These are phyloP conservation scores for Blastocystis sp. DNA, from an alignment of 352 stramenopile species.

Conservation along the genomic window DNA sequence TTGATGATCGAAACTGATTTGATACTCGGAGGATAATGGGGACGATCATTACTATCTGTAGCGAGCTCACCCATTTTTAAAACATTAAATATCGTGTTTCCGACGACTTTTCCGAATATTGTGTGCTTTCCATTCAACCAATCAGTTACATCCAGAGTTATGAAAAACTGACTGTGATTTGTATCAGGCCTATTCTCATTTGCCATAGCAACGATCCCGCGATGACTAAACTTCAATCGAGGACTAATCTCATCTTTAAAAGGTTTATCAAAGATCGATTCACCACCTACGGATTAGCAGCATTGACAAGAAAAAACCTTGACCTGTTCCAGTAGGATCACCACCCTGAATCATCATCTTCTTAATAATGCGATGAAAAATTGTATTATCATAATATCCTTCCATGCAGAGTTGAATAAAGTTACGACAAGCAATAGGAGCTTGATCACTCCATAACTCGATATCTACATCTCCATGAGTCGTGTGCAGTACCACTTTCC, in stretches of 20 bases:
- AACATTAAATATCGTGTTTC: slow-evolving; percentile 94
- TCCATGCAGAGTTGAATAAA: slow-evolving; percentile 83
- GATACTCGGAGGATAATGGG: slow-evolving; percentile 65
- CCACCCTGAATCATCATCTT: slow-evolving; percentile 89
- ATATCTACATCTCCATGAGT: slow-evolving; percentile 91
- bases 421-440: slow-evolving; percentile 83
- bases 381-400: slow-evolving; percentile 86
- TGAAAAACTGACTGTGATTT: slow-evolving; percentile 91
- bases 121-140: slow-evolving; percentile 91
- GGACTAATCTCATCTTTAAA: slow-evolving; percentile 86
- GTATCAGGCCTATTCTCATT: slow-evolving; percentile 77
- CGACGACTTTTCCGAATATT: slow-evolving; percentile 83
- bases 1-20: slow-evolving; percentile 65
- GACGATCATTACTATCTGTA: slow-evolving; percentile 73
- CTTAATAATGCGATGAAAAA: slow-evolving; percentile 88
- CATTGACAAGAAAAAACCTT: slow-evolving; percentile 64
- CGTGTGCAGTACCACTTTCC: slow-evolving; percentile 90
- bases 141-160: slow-evolving; percentile 83
- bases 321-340: slow-evolving; percentile 77
- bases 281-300: slow-evolving; percentile 21
- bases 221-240: slow-evolving; percentile 87
- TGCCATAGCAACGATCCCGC: slow-evolving; percentile 86
- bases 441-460: slow-evolving; percentile 90
- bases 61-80: slow-evolving; percentile 79
- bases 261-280: slow-evolving; percentile 64